Evolutionary conservation across 164 flowering plant species (phyloP).

Genomic region (Vitis rupestris): DNA sequence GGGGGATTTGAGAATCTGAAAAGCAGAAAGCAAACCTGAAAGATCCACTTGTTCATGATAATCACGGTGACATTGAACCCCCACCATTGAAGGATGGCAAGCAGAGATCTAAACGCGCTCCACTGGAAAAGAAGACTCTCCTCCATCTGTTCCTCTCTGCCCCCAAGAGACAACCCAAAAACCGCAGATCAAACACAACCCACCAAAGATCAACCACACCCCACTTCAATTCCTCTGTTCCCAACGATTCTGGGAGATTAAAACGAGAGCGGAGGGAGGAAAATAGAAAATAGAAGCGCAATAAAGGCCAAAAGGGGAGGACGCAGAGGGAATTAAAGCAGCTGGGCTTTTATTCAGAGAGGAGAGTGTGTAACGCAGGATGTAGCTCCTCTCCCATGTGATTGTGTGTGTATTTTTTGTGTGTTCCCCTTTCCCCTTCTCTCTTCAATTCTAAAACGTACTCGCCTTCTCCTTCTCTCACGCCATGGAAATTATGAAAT

Average conservation of each 20-base stretch:
- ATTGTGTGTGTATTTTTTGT: slow-evolving; percentile 5
- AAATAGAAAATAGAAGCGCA: background rate
- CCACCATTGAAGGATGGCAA: slow-evolving; percentile 98
- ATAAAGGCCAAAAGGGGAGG: slow-evolving; percentile 1
- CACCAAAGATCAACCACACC: slow-evolving; percentile 1
- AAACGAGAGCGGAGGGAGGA: slow-evolving; percentile 1
- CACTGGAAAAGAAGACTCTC: slow-evolving; percentile 60
- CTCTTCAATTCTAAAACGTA: slow-evolving; percentile 13
- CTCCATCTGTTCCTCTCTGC: slow-evolving; percentile 54
- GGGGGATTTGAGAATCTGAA: background rate
- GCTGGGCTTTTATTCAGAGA: too few species aligned
- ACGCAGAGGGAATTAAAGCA: background rate
- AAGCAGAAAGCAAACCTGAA: slow-evolving; percentile 58
- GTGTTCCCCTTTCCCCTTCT: background rate
- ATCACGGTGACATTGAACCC: slow-evolving; percentile 93
- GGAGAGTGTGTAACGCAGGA: slow-evolving; percentile 21
- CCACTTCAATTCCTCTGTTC: background rate
- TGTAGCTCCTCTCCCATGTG: slow-evolving; percentile 19
- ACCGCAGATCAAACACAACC: background rate
- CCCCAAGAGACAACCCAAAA: slow-evolving; percentile 1
- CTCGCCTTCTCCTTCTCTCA: background rate
- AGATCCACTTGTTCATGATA: slow-evolving; percentile 99
- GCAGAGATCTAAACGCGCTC: slow-evolving; percentile 70
- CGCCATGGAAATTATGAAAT: slow-evolving; percentile 13
- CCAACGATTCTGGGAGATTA: too few species aligned